A percentile compares a stretch with the other conserved stretches of the same genome.
These are phyloP conservation scores for Symbiotaphrina buchneri DNA, from an alignment of 495 filamentous ascomycete species.

Conservation along the genomic window DNA sequence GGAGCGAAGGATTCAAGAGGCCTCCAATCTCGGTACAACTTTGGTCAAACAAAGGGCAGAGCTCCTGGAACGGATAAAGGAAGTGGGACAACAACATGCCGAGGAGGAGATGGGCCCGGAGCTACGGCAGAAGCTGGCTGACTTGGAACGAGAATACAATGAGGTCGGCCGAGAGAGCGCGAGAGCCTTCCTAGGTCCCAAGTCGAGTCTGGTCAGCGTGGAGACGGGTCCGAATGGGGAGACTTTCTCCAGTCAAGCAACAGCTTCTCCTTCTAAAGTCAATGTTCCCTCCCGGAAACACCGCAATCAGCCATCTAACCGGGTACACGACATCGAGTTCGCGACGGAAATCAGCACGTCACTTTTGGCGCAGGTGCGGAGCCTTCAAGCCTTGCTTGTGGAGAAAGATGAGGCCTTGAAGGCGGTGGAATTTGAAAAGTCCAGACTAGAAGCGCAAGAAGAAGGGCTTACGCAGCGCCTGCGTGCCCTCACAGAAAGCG, in stretches of 20 bases:
- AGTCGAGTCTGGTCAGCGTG: slow-evolving; percentile 52
- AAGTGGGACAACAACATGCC: slow-evolving; percentile 59
- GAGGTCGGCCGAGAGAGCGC: slow-evolving; percentile 82
- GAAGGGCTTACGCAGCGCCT: slow-evolving; percentile 61
- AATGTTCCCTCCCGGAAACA: slow-evolving; percentile 65
- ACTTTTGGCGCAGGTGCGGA: slow-evolving; percentile 69
- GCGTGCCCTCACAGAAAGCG: slow-evolving; percentile 68
- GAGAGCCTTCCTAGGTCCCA: slow-evolving; percentile 63
- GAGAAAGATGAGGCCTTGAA: slow-evolving; percentile 78
- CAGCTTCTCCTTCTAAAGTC: slow-evolving; percentile 73
- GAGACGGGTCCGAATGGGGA: slow-evolving; percentile 32
- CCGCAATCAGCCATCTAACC: slow-evolving; percentile 69
- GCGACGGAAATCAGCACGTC: slow-evolving; percentile 88
- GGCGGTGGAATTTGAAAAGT: slow-evolving; percentile 45
- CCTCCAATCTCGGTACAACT: slow-evolving; percentile 65
- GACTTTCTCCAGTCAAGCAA: slow-evolving; percentile 67
- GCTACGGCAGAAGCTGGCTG: slow-evolving; percentile 56
- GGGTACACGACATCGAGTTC: slow-evolving; percentile 86
- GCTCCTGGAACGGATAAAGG: slow-evolving; percentile 56
- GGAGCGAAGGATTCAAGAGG: slow-evolving; percentile 72
- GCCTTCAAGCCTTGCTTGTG: slow-evolving; percentile 57
- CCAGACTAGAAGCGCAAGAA: slow-evolving; percentile 56
- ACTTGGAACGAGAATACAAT: slow-evolving; percentile 86
- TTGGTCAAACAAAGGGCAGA: slow-evolving; percentile 69
- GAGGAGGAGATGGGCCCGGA: slow-evolving; percentile 71